These are phyloP conservation scores for Ophioceras dolichostomum DNA, from an alignment of 2,329 filamentous ascomycete genomes.

Conservation along the genomic window DNA sequence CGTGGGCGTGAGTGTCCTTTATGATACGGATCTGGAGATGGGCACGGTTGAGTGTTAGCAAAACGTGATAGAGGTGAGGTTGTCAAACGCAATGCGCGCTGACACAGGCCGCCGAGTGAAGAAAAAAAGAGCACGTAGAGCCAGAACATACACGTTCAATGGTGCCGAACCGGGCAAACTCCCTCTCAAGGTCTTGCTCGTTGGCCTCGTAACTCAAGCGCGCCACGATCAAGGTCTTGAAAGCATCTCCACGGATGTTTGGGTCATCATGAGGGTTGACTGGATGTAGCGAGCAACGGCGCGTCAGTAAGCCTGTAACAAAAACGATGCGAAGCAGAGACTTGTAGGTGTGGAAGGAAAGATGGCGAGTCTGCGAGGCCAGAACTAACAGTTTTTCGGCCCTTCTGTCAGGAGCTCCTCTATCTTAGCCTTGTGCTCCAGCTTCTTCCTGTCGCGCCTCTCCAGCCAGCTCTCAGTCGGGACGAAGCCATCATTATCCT, in stretches of 20 bases:
- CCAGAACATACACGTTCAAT: slow-evolving; percentile 78
- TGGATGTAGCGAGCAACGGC: slow-evolving; percentile 19
- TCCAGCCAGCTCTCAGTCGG: slow-evolving; percentile 92
- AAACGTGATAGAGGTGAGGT: background rate
- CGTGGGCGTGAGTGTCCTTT: slow-evolving; percentile 57
- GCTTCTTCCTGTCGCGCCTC: slow-evolving; percentile 68
- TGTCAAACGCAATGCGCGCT: no score
- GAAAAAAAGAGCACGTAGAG: background rate
- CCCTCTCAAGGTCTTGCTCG: slow-evolving; percentile 80
- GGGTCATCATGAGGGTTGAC: slow-evolving; percentile 76
- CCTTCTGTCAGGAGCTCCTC: slow-evolving; percentile 53
- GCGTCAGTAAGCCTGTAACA: background rate
- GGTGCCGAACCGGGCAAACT: slow-evolving; percentile 86
- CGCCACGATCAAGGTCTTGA: slow-evolving; percentile 88
- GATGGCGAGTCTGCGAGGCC: no score
- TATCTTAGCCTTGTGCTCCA: slow-evolving; percentile 62
- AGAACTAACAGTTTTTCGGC: slow-evolving; percentile 45
- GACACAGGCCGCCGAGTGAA: no score
- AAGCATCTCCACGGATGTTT: slow-evolving; percentile 85
- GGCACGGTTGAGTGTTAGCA: slow-evolving; percentile 7
- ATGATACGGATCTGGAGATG: slow-evolving; percentile 77
- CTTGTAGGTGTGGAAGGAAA: background rate
- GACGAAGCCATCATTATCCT: slow-evolving; percentile 61
- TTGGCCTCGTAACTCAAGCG: slow-evolving; percentile 83
- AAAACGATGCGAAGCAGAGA: background rate